phyloP scores from a whole-genome alignment of 2,329 filamentous ascomycete genomes.

The Amauroascus niger region DNA sequence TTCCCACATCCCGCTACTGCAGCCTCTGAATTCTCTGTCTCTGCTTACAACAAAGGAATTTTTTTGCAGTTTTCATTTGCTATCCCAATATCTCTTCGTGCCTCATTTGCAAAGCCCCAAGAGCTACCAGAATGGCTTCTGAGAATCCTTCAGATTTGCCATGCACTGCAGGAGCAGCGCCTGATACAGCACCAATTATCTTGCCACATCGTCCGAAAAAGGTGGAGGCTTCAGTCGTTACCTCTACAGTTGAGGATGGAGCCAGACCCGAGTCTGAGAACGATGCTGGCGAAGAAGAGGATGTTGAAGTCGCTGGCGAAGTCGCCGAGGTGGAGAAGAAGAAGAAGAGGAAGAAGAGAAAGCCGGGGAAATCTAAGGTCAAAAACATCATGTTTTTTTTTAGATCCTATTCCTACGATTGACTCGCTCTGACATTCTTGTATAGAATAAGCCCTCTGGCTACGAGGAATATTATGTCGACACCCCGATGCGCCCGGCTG shows the following conservation, averaged over 20 bases:
- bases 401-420: not conserved
- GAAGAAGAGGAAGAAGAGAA: slow-evolving; percentile 30
- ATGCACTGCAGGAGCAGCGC: not conserved
- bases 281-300: not conserved
- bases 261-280: not conserved
- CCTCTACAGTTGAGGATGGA: not conserved
- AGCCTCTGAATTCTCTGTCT: not conserved
- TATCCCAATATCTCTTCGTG: not conserved
- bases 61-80: too few species aligned
- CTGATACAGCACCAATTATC: not conserved
- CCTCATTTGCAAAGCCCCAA: not conserved
- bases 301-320: not conserved
- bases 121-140: not conserved
- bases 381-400: not conserved
- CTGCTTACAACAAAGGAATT: not conserved
- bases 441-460: slow-evolving; percentile 47
- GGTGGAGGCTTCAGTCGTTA: not conserved
- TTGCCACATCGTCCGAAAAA: slow-evolving; percentile 1
- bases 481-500: slow-evolving; percentile 61
- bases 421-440: slow-evolving; percentile 10
- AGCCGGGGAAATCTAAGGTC: slow-evolving; percentile 19
- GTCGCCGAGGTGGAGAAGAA: slow-evolving; percentile 9
- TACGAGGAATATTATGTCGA: slow-evolving; percentile 79
- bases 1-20: not conserved
- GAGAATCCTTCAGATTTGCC: not conserved